Evolutionary conservation across 2,329 filamentous ascomycete genomes (phyloP), one percentile per base, ranked within the genome.

Genomic region (Pseudodiploospora longispora): DNA sequence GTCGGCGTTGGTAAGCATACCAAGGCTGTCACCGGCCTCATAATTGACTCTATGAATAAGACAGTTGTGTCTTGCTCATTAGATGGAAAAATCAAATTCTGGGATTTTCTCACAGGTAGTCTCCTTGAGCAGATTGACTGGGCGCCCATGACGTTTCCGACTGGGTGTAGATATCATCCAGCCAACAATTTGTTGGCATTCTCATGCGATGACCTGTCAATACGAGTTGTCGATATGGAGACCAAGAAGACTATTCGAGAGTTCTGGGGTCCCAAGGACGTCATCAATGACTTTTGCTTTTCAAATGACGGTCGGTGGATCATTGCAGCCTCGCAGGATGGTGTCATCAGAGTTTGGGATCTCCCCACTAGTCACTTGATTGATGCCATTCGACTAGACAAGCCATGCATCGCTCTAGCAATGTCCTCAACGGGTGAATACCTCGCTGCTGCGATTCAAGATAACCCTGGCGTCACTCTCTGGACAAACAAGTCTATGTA

Each of bases 401-500:
- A 77, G 43, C 82, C 83, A 8, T 95, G 90, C 61, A 93, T 82
- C 10, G 83, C 88, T 3, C 71, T 98, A 9, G 81, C 90, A 6
- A 95, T 97, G 71, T 95, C 93, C 0, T 74, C 75, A 1, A 95
- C 88, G 0, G 93, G 91, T 10, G 93, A 98, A 58, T 97, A 89
- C 56, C 76, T 98, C n/a, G 93, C 93, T 4, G 93, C 90, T 4
- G 85, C 89, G 0, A 82, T 89, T 42, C 80, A 88, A 43, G 85
- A 84, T 46, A 81, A 83, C 50, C 77, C 95, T 1, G 93, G 93
- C 9, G 83, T 98, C n/a, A 83, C 87, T 53, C 79, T 98, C 39
- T 98, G 93, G 91, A 96, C 87, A 27, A 98, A 98, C 66, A 87
- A 87, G 58, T 84, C 85, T 1, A 72, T 97, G 1, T 98, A 95